Conservation (phyloP, 1,284 basidiomycete species). For the Ceratobasidium sp. region DNA sequence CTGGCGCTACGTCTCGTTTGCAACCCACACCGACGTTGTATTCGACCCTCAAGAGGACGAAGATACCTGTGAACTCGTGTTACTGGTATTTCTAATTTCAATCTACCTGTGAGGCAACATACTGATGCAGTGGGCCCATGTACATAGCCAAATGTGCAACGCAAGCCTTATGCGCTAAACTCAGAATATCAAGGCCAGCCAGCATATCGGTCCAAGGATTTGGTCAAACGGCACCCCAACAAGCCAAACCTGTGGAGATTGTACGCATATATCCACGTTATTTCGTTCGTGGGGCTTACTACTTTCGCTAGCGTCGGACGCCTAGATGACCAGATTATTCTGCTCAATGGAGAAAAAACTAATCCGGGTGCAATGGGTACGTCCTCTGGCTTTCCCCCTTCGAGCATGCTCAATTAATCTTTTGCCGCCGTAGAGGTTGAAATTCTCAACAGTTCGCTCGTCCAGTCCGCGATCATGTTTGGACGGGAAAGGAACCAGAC, state of each 20-base stretch:
- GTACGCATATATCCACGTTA: conserved; percentile 1
- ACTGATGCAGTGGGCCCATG: no score
- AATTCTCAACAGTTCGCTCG: conserved; percentile 57
- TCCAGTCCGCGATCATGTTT: conserved; percentile 58
- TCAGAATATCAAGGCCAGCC: conserved; percentile 18
- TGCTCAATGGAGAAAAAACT: conserved; percentile 52
- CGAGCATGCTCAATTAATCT: no score
- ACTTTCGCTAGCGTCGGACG: conserved; percentile 31
- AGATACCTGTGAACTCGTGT: conserved; percentile 14
- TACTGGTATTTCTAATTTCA: conserved; percentile 21
- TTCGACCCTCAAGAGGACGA: conserved; percentile 29
- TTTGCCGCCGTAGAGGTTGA: conserved; percentile 48
- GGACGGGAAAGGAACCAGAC: conserved; percentile 61
- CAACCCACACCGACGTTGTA: not conserved
- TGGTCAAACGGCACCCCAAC: conserved; percentile 41
- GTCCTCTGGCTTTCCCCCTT: no score
- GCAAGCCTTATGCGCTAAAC: conserved; percentile 40
- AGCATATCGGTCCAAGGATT: conserved; percentile 44
- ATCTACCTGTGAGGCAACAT: not conserved
- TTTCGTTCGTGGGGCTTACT: not conserved
- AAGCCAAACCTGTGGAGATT: conserved; percentile 39
- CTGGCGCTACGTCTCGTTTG: conserved; percentile 43
- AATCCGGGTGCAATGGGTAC: conserved; percentile 62
- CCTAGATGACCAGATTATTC: conserved; percentile 47
- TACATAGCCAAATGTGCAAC: no score